Evolutionary conservation across 1,284 basidiomycete genomes (phyloP).

Genomic region (Sphaerobolus stellatus): DNA sequence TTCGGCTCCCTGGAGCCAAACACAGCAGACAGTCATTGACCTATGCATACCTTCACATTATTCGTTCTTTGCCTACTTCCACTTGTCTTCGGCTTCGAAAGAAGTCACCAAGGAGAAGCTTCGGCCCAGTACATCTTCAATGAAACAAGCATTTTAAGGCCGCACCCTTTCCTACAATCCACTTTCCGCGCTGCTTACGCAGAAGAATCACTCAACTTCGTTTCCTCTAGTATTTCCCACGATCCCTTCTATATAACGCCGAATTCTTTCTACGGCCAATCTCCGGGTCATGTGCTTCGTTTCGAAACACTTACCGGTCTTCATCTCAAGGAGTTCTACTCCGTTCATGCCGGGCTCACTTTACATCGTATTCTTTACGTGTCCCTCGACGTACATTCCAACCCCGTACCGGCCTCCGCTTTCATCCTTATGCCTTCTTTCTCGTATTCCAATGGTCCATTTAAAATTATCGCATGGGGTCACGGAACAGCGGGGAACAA

Average conservation of each 20-base stretch:
- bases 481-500: constrained; percentile 10
- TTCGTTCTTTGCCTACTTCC: no score
- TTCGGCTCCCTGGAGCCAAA: no score
- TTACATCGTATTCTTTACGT: background rate
- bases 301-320: no score
- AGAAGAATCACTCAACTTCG: constrained; percentile 4
- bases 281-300: background rate
- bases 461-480: constrained; percentile 5
- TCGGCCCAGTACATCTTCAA: no score
- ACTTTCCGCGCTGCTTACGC: no score
- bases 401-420: constrained; percentile 1
- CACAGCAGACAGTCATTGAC: no score
- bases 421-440: constrained; percentile 7
- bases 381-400: background rate
- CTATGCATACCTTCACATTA: no score
- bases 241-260: constrained; percentile 11
- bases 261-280: background rate
- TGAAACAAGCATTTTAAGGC: no score
- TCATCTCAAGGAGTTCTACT: background rate
- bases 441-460: background rate
- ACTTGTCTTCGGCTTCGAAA: no score
- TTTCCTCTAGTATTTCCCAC: constrained; percentile 4
- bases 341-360: background rate
- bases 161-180: no score
- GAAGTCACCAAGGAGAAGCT: no score